These are phyloP conservation scores for Diaporthe batatas DNA, from an alignment of 2,329 filamentous ascomycete species.

Conservation along the genomic window DNA sequence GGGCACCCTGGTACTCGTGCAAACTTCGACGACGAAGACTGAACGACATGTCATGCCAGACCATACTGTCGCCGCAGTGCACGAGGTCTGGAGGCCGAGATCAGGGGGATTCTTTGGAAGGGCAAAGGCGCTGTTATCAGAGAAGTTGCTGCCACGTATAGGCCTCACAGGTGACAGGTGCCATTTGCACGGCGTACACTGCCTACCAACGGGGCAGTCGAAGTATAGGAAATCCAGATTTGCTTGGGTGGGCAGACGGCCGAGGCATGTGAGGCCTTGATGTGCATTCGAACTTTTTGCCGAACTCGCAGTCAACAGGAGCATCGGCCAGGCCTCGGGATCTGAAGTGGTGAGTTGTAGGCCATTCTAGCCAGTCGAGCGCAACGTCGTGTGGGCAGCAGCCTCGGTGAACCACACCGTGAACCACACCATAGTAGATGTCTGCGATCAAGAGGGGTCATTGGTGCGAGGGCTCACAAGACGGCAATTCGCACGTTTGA, in stretches of 20 bases:
- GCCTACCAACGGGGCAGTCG: background rate
- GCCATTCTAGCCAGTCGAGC: slow-evolving; percentile 3
- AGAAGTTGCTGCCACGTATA: background rate
- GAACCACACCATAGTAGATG: background rate
- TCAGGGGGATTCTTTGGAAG: background rate
- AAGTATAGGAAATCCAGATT: background rate
- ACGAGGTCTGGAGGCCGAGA: background rate
- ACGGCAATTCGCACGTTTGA: slow-evolving; percentile 16
- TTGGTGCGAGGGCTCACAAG: slow-evolving; percentile 26
- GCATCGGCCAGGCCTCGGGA: background rate
- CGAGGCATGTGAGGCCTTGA: slow-evolving; percentile 5
- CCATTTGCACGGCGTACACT: background rate
- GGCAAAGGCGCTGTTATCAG: background rate
- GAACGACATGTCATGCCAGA: slow-evolving; percentile 28
- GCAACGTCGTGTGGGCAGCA: background rate
- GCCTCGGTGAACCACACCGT: background rate
- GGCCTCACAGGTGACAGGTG: background rate
- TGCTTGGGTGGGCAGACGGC: background rate
- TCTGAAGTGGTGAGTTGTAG: background rate
- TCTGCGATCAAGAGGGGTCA: slow-evolving; percentile 32
- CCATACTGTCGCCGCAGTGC: background rate
- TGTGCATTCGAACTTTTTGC: background rate
- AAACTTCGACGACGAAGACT: slow-evolving; percentile 34
- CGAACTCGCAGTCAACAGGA: background rate
- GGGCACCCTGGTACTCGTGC: slow-evolving; percentile 31